Base-by-base conservation (phyloP, 139 green algal genomes). In the Micractinium conductrix region DNA sequence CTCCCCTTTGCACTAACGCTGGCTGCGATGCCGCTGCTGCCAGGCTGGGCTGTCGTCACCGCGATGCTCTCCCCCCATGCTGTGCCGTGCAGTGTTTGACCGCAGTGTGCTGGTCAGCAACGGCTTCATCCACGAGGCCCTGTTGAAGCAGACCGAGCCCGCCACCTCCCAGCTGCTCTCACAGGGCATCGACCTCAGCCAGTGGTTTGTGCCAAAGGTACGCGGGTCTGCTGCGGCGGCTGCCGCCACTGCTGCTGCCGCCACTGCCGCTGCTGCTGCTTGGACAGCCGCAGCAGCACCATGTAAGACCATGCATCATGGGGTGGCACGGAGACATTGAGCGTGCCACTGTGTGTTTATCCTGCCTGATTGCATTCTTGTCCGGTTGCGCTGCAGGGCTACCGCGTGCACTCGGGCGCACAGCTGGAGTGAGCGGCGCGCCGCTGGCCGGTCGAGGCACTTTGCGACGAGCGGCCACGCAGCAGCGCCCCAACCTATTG, bases 31-130 rank as follows among this genome's bases (percentile, higher is more conserved):
- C n/a, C n/a, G n/a, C n/a, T n/a, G n/a, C n/a, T n/a, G n/a, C n/a
- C n/a, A n/a, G n/a, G n/a, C n/a, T n/a, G n/a, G n/a, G n/a, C n/a
- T n/a, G n/a, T n/a, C n/a, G n/a, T n/a, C n/a, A n/a, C 48, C 48
- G 12, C 67, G 12, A 9, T 43, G 35, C 67, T 19, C 35, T 5
- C 2, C 17, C 68, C 19, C 17, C 4, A 5, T 33, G 16, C 22
- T 37, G 0, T 28, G 58, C 21, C 84, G 24, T 80, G 84, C 84
- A 88, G 92, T 95, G 24, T 97, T 96, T 81, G 90, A 94, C 63
- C 85, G 91, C 33, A 93, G 85, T 60, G 80, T 93, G 43, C 42
- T 94, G 1, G 92, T 92, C 0, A 76, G 65, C 65, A 94, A 94
- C 74, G 85, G 81, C 42, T 86, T 24, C 19, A 22, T 96, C n/a